These are phyloP conservation scores for Hyphopichia pseudoburtonii DNA, from an alignment of 1,139 yeast species.

Conservation along the genomic window DNA sequence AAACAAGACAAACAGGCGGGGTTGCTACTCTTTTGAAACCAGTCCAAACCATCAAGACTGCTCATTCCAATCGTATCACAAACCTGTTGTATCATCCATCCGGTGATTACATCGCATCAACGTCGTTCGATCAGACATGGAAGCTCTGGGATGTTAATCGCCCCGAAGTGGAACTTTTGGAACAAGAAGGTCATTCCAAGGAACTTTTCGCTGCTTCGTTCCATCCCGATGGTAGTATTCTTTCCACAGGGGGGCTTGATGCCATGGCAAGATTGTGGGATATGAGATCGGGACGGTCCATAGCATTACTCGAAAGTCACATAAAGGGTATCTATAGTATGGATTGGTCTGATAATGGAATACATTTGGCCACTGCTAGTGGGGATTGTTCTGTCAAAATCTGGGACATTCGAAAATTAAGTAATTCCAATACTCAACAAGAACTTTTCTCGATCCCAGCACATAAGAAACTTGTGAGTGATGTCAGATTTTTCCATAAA, in stretches of 20 bases:
- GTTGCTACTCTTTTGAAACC: no score
- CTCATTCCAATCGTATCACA: conserved; percentile 61
- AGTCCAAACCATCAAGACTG: conserved; percentile 18
- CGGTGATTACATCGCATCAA: conserved; percentile 56
- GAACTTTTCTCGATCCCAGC: conserved; percentile 64
- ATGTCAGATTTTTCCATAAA: conserved; percentile 51
- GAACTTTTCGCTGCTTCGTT: conserved; percentile 64
- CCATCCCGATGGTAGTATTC: conserved; percentile 77
- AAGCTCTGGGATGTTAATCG: conserved; percentile 74
- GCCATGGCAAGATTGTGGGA: conserved; percentile 83
- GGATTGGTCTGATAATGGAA: conserved; percentile 79
- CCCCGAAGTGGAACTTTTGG: conserved; percentile 23
- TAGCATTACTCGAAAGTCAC: conserved; percentile 65
- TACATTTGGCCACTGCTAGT: conserved; percentile 76
- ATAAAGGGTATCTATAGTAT: conserved; percentile 67
- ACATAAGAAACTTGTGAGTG: conserved; percentile 73
- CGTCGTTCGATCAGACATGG: conserved; percentile 90
- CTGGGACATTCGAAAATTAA: conserved; percentile 73
- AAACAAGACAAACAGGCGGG: no score
- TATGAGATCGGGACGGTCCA: conserved; percentile 70
- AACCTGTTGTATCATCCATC: conserved; percentile 68
- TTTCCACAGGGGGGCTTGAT: conserved; percentile 81
- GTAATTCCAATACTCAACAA: conserved; percentile 21
- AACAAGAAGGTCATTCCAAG: conserved; percentile 86
- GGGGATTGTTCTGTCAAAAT: conserved; percentile 79